Base-by-base conservation (phyloP, 2,329 filamentous ascomycete species). In the Decorospora gaudefroyi region DNA sequence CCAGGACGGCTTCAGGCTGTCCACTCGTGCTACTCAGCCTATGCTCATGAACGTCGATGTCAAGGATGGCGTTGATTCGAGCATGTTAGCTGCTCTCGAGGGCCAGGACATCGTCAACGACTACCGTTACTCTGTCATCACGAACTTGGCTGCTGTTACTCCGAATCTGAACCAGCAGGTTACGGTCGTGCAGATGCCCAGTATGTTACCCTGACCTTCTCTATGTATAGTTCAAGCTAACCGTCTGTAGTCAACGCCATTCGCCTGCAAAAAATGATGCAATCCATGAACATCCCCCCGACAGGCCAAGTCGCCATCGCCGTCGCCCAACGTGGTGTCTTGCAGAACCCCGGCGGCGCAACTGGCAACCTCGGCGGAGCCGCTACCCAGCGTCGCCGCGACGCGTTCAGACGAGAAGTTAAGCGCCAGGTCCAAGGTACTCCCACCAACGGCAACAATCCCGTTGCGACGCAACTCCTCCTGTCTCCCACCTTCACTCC, bases 1-100 rank as follows among this genome's bases (percentile, higher is more conserved):
- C 46, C 57, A 62, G 37, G 67, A 70, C 42, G 67, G 67, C 27
- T 70, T 70, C 61, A 59, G 67, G 23, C 68, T 68, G 62, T 64
- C 67, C 4, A 59, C 64, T 16, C 59, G 61, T 18, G 65, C 67
- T 17, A 62, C 67, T 12, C 66, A 69, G 39, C 67, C 67, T 6
- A 64, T 69, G 59, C 55, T 55, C 9, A 66, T 70, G 61, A 70
- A 63, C 26, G 64, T 68, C 17, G 47, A 69, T 36, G 65, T 69
- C 32, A 64, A 66, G 45, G 53, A 70, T 25, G 67, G 67, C 17
- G 47, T 70, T 34, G 62, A 67, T 34, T 43, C 42, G 16, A 45
- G 65, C 42, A 69, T 69, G 66, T 47, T 70, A 46, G 32, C 65
- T 44, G 62, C 49, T 36, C 59, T 69, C 7, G 56, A 64, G 35